Percentiles rank a stretch among this genome's conserved stretches.
Conservation (phyloP, 2,329 filamentous ascomycete genomes). For the Teratosphaeria zuluensis region DNA sequence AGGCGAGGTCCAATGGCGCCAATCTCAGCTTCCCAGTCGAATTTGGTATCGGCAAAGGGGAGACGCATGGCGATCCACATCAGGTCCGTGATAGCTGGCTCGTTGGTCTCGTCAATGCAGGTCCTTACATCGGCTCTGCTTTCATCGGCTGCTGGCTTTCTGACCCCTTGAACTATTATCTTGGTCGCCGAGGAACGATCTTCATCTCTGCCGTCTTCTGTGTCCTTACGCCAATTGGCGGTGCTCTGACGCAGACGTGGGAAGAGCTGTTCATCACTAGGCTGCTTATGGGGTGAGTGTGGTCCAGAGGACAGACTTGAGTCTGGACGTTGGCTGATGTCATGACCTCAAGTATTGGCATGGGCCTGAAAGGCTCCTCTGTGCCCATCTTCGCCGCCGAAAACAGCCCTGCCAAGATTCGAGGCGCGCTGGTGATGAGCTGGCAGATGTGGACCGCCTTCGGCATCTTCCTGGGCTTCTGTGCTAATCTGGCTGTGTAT, state of each 20-base stretch:
- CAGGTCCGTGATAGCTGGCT: constrained; percentile 37
- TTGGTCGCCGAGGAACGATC: constrained; percentile 30
- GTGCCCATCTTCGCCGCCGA: constrained; percentile 36
- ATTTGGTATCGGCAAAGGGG: constrained; percentile 19
- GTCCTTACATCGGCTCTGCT: constrained; percentile 36
- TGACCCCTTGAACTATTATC: constrained; percentile 27
- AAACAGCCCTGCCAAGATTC: constrained; percentile 26
- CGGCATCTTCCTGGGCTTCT: constrained; percentile 38
- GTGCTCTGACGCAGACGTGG: constrained; percentile 49
- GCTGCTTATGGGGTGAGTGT: not conserved
- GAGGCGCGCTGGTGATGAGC: constrained; percentile 36
- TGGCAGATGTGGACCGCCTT: constrained; percentile 37
- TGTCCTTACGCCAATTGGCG: constrained; percentile 50
- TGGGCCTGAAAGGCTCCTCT: constrained; percentile 35
- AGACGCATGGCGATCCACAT: not conserved
- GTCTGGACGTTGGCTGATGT: constrained; percentile 19
- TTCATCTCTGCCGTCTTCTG: constrained; percentile 43
- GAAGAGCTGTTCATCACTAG: constrained; percentile 20
- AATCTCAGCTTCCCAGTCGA: constrained; percentile 41
- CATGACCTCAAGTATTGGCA: constrained; percentile 26
- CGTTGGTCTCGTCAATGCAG: constrained; percentile 58
- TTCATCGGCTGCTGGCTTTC: constrained; percentile 27
- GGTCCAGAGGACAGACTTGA: not conserved
- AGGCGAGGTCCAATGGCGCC: constrained; percentile 40
- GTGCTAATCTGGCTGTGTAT: constrained; percentile 21